Base-by-base conservation (phyloP, 495 filamentous ascomycete species). In the Clavariopsis aquatica region DNA sequence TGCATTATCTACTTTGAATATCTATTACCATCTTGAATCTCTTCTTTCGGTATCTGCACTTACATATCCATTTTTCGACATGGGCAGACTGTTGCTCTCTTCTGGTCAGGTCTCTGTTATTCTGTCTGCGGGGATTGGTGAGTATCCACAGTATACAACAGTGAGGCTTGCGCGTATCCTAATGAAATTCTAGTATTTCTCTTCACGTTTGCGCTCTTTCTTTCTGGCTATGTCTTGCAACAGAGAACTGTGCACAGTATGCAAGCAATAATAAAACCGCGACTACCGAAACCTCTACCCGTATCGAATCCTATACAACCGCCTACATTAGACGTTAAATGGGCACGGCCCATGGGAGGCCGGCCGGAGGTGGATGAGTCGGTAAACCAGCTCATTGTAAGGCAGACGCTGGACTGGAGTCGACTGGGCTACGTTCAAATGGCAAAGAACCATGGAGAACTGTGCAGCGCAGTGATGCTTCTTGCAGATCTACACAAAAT, bases 151-250 rank as follows among this genome's bases (percentile, higher is more conserved):
- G n/a, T 17, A 15, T 51, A 22, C 10, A 52, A 27, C 9, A 7
- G 34, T 59, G 12, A n/a, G n/a, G n/a, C n/a, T n/a, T n/a, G 24
- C 1, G 20, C 47, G 53, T 65, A 59, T 66, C 36, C 31, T 38
- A 12, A 22, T 20, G 20, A 7, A 22, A 3, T 31, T 12, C 17
- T 38, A 76, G 73, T 78, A 43, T 81, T 82, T 66, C 72, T 84
- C 41, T 90, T 88, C 74, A 87, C 87, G 5, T 66, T 82, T 47
- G 73, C 86, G 31, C 78, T 91, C 51, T 91, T 91, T 70, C 75
- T 89, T 28, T 87, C 87, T 0, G 88, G 88, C 56, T 90, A 89
- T 72, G 77, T 87, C 13, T 76, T 90, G 24, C 88, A 91, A 64
- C 88, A 91, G 65, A 81, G 84, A 71, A 88, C 87, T 8, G 82